Percentiles rank a stretch among this genome's conserved stretches.
phyloP scores from a whole-genome alignment of 768 basidiomycete genomes.

The Naganishia friedmannii region DNA sequence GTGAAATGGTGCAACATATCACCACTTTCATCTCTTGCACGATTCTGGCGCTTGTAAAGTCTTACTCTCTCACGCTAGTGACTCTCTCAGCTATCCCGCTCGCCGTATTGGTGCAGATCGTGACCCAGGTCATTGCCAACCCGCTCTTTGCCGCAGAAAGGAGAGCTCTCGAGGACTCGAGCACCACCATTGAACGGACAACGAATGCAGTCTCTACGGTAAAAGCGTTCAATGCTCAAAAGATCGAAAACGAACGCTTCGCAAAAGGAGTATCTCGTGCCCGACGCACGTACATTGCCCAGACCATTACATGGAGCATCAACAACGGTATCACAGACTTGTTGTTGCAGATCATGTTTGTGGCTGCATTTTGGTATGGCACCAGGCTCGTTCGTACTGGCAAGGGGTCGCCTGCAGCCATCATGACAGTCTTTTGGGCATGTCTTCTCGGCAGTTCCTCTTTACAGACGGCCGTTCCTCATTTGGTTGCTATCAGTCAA shows the following conservation, averaged over 20 bases:
- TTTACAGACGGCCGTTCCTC: constrained; percentile 80
- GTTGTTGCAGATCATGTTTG: constrained; percentile 85
- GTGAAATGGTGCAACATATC: constrained; percentile 73
- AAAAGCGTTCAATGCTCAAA: constrained; percentile 82
- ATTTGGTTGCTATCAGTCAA: constrained; percentile 70
- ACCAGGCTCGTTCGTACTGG: constrained; percentile 79
- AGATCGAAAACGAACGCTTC: constrained; percentile 59
- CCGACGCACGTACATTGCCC: constrained; percentile 57
- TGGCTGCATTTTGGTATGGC: constrained; percentile 96
- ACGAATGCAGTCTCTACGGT: constrained; percentile 74
- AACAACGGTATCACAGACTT: constrained; percentile 71
- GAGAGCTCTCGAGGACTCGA: constrained; percentile 64
- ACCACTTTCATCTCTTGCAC: constrained; percentile 76
- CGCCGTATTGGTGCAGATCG: constrained; percentile 69
- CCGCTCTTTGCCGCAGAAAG: constrained; percentile 71
- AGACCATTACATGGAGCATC: constrained; percentile 73
- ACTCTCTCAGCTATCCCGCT: constrained; percentile 85
- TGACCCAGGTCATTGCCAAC: constrained; percentile 68
- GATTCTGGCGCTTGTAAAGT: constrained; percentile 73
- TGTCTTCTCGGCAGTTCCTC: constrained; percentile 85
- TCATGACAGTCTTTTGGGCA: constrained; percentile 98
- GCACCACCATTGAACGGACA: constrained; percentile 75
- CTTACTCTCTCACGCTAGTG: constrained; percentile 81
- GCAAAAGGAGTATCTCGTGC: constrained; percentile 57
- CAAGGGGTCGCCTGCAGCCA: constrained; percentile 65